A percentile compares a stretch with the other conserved stretches of the same genome.
Conservation (phyloP, 129 eudicot species). For the Flaveria linearis region DNA sequence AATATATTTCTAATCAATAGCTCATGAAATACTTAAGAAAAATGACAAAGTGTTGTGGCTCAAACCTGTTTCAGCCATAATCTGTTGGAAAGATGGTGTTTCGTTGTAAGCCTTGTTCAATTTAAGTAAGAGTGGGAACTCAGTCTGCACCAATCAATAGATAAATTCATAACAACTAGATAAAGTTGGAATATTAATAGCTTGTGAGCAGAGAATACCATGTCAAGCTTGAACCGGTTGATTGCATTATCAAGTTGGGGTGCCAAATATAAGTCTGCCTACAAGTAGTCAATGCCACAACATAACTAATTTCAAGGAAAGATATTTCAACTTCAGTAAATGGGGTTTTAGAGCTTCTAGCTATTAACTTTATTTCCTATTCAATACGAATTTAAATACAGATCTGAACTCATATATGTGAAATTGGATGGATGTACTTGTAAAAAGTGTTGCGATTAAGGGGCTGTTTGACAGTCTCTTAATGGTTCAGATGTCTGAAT, state of each 20-base stretch:
- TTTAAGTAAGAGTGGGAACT: background rate
- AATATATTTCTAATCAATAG: no score
- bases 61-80: constrained; percentile 7
- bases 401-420: background rate
- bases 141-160: background rate
- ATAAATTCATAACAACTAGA: background rate
- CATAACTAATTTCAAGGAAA: background rate
- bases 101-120: background rate
- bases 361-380: background rate
- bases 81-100: background rate
- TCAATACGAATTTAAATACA: background rate
- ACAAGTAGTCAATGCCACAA: constrained; percentile 31
- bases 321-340: background rate
- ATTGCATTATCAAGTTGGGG: constrained; percentile 77
- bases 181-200: background rate
- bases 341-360: constrained; percentile 1
- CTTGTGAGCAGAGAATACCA: constrained; percentile 44
- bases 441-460: no score
- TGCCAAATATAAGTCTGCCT: constrained; percentile 82
- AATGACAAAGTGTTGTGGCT: background rate
- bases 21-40: background rate
- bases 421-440: background rate
- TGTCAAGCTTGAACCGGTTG: constrained; percentile 55
- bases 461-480: no score
- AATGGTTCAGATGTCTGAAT: no score